Evolutionary conservation across 2,329 filamentous ascomycete species (phyloP).

Genomic region (Fusarium buxicola): DNA sequence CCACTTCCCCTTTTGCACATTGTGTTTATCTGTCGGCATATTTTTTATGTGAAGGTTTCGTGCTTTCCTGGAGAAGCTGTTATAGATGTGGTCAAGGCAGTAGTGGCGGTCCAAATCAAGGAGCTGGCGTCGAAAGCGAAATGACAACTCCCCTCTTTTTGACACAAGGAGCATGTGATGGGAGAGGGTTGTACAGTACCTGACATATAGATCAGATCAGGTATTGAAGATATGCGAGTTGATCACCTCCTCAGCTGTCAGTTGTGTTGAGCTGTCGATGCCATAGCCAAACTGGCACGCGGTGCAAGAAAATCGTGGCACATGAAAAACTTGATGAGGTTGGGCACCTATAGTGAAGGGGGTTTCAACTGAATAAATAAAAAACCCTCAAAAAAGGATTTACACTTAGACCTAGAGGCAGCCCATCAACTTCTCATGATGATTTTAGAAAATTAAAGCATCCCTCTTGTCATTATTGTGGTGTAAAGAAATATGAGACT

Average conservation of each 20-base stretch:
- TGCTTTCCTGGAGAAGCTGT: constrained; percentile 4
- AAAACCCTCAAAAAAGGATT: no score
- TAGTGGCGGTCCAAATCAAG: neutral
- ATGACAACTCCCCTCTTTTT: constrained; percentile 25
- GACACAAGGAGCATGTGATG: constrained; percentile 7
- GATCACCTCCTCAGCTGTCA: neutral
- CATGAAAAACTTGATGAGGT: no score
- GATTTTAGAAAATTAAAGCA: no score
- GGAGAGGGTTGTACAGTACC: constrained; percentile 12
- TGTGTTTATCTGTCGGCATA: constrained; percentile 9
- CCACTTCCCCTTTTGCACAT: neutral
- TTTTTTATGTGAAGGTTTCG: neutral
- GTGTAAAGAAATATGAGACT: no score
- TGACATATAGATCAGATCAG: constrained; percentile 34
- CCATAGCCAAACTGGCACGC: neutral
- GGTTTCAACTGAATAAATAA: no score
- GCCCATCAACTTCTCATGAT: neutral
- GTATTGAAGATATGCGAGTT: constrained; percentile 12
- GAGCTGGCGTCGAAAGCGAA: constrained; percentile 3
- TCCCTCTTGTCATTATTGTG: no score
- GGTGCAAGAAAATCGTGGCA: no score
- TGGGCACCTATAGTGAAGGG: no score
- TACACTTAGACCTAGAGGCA: no score
- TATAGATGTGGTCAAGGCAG: constrained; percentile 22
- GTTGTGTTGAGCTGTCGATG: neutral